Base-by-base conservation (phyloP, 441 rosid genomes). In the Erodium chrysanthum region DNA sequence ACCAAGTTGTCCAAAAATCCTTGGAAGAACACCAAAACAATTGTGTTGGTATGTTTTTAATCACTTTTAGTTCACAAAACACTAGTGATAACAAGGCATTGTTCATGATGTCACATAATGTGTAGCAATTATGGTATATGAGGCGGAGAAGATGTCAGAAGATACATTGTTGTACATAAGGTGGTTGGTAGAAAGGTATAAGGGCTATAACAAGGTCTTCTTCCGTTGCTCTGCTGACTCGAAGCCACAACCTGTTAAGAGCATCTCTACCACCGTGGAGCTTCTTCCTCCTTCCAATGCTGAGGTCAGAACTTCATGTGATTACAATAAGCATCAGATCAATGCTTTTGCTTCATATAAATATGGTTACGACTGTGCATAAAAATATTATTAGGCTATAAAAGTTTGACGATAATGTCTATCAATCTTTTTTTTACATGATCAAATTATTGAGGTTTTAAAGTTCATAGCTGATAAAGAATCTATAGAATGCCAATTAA, bases 221-320 rank as follows among this genome's bases (percentile, higher is more conserved):
- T 87, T 87, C 68, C 81, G 88, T 76, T 87, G 92, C 78, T 59
- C 77, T 2, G 86, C 83, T 31, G 78, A 59, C 64, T 85, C 83
- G 8, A 85, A 78, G 79, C 85, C 85, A 68, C 86, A 78, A 37
- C 85, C 89, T 0, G 72, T 87, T 29, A 79, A 62, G 58, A 60
- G 65, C 59, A 74, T 82, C 23, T 85, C 89, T 84, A 76, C 77
- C 0, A 54, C 71, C 29, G 52, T 83, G 44, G 77, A 78, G 68
- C 84, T 87, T 65, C 70, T 67, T 10, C 76, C 79, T 14, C 86
- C 92, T 67, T 83, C 89, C 0, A 76, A 77, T 25, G 48, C 67
- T 65, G 88, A 85, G 88, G 91, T 84, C 21, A 3, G 5, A n/a
- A 2, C 7, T 5, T 17, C 5, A 52, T n/a, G 6, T 29, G 5